Evolutionary conservation across 441 rosid genomes (phyloP).

Genomic region (Adansonia madagascariensis): DNA sequence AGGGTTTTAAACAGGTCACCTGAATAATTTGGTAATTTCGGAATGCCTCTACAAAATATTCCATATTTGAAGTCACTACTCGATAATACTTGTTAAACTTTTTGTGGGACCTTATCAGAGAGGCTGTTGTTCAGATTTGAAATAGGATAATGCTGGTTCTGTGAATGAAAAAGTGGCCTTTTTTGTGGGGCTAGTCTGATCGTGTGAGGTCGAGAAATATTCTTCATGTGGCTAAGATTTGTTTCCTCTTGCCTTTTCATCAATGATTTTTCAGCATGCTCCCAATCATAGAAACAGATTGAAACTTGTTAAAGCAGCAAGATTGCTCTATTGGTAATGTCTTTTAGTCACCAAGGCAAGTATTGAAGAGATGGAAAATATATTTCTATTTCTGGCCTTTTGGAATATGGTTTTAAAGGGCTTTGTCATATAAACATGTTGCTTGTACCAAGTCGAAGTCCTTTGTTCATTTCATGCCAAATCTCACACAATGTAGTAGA

Average conservation of each 20-base stretch:
- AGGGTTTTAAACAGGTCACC: conserved; percentile 23
- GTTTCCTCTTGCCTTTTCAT: conserved; percentile 19
- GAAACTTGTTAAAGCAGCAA: conserved; percentile 6
- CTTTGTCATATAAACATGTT: not conserved
- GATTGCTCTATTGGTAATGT: conserved; percentile 21
- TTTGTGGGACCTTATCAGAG: conserved; percentile 38
- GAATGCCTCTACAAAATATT: conserved; percentile 31
- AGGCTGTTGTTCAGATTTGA: conserved; percentile 37
- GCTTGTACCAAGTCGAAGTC: not conserved
- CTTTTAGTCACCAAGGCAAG: not conserved
- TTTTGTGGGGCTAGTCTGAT: conserved; percentile 33
- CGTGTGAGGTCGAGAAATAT: conserved; percentile 31
- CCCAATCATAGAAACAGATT: not conserved
- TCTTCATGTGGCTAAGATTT: conserved; percentile 29
- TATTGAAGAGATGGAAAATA: not conserved
- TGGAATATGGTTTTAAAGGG: not conserved
- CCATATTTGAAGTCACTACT: conserved; percentile 19
- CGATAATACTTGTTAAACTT: conserved; percentile 28
- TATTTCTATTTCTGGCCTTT: conserved; percentile 17
- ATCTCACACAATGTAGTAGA: not conserved
- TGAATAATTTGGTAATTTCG: conserved; percentile 22
- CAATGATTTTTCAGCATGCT: conserved; percentile 24
- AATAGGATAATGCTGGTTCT: conserved; percentile 30
- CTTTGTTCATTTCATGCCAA: not conserved
- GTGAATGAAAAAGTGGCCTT: conserved; percentile 22